A percentile compares a stretch with the other conserved stretches of the same genome.
Conservation (phyloP, 352 stramenopile species). For the Pythium aphanidermatum region DNA sequence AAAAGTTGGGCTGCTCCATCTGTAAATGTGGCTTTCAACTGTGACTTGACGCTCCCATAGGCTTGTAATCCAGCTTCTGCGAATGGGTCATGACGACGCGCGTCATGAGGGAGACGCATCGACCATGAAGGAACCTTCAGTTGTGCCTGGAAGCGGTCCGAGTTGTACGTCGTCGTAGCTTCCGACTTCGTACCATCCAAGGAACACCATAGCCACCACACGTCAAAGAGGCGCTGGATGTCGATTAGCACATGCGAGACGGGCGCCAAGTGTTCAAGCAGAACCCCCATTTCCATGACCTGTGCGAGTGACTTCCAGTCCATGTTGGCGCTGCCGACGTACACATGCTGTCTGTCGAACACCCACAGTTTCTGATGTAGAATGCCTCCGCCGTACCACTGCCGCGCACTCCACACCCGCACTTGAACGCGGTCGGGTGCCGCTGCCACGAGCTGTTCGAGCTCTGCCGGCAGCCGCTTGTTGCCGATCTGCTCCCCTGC, state of each 20-base stretch:
- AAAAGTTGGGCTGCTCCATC: conserved; percentile 34
- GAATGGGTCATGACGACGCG: conserved; percentile 44
- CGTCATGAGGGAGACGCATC: conserved; percentile 25
- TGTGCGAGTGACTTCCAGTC: conserved; percentile 83
- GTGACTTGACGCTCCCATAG: conserved; percentile 45
- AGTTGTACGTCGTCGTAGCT: conserved; percentile 41
- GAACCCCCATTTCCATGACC: conserved; percentile 79
- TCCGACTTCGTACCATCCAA: conserved; percentile 14
- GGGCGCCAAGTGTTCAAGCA: conserved; percentile 40
- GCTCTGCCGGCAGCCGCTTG: conserved; percentile 34
- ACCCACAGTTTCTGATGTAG: conserved; percentile 83
- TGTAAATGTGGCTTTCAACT: conserved; percentile 29
- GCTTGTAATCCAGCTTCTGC: conserved; percentile 29
- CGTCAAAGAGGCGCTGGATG: conserved; percentile 56
- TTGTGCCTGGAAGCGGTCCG: conserved; percentile 43
- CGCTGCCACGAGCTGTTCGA: conserved; percentile 37
- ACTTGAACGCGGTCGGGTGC: conserved; percentile 33
- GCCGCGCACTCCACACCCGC: conserved; percentile 46
- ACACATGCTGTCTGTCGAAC: conserved; percentile 56
- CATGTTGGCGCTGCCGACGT: conserved; percentile 82
- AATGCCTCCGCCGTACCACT: conserved; percentile 78
- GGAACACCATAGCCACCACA: conserved; percentile 63
- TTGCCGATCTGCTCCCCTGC: conserved; percentile 20
- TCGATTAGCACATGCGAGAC: conserved; percentile 37
- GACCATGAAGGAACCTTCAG: conserved; percentile 65